Evolutionary conservation across 2,329 filamentous ascomycete species (phyloP), one percentile per base, ranked within the genome.

Genomic region (Alternaria brassicicola): DNA sequence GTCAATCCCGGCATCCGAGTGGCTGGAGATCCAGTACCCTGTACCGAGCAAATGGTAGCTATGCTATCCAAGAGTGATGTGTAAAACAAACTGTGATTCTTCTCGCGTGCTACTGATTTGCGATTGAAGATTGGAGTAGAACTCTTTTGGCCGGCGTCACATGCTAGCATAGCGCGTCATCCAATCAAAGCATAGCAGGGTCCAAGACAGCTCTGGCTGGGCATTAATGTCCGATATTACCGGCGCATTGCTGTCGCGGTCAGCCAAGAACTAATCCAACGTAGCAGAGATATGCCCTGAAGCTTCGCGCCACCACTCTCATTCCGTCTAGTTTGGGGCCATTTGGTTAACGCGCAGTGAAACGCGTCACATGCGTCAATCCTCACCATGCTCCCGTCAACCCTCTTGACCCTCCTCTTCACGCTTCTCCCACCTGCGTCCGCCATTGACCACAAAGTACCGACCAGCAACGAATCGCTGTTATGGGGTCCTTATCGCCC

Each of bases 401-500:
- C 65, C 42, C 57, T 72, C 45, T 51, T 70, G 38, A 60, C 46
- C 36, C 57, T 66, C 31, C 47, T 67, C 38, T 58, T 62, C 48
- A 57, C 62, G 15, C 47, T 67, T 39, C 56, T 68, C 17, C 21
- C 59, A 19, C 57, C 62, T 36, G 48, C 52, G 25, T 59, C 59
- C 47, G 54, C 55, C 15, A 49, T 46, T 50, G 61, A 63, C 42
- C 57, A 66, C n/a, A 55, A 41, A 19, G 31, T 66, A 17, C 51
- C 57, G 23, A 47, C 64, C 31, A 66, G 67, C 64, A 96, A 97
- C 78, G 85, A 96, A 70, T 93, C 90, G 71, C 83, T 98, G 64
- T 83, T 97, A 82, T 99, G 95, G 95, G 95, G 95, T 0, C 92
- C 95, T 2, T 99, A 98, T 80, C 88, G 92, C 67, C 90, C 94